These are phyloP conservation scores for Silene uniflora DNA, from an alignment of 148 eudicot species.

Conservation along the genomic window DNA sequence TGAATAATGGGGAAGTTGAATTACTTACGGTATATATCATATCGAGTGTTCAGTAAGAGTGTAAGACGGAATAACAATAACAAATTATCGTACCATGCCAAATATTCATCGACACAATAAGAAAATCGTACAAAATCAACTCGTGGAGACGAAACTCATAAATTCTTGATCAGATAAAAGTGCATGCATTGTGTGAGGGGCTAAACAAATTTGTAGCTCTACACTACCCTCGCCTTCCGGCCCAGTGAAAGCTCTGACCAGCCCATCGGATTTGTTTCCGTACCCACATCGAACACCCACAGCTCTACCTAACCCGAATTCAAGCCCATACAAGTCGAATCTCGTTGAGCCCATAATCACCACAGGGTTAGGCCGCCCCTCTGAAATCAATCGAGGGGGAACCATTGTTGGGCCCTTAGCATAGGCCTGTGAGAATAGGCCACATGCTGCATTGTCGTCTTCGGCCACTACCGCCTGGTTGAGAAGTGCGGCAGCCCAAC, in stretches of 20 bases:
- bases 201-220: conserved; percentile 50
- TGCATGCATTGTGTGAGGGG: conserved; percentile 51
- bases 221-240: conserved; percentile 63
- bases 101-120: no score
- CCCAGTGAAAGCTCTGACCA: conserved; percentile 15
- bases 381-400: background rate
- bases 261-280: conserved; percentile 34
- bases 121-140: background rate
- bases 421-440: background rate
- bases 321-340: conserved; percentile 28
- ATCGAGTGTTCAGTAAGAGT: no score
- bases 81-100: no score
- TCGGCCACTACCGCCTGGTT: conserved; percentile 44
- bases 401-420: background rate
- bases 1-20: no score
- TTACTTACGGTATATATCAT: no score
- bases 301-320: conserved; percentile 73
- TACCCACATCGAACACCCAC: conserved; percentile 41
- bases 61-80: no score
- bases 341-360: conserved; percentile 7
- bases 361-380: conserved; percentile 50
- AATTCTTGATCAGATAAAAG: conserved; percentile 45
- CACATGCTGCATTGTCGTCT: conserved; percentile 20
- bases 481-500: conserved; percentile 41
- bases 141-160: conserved; percentile 40